Base-by-base conservation (phyloP, 2,329 filamentous ascomycete genomes). In the Diaporthe amygdali region DNA sequence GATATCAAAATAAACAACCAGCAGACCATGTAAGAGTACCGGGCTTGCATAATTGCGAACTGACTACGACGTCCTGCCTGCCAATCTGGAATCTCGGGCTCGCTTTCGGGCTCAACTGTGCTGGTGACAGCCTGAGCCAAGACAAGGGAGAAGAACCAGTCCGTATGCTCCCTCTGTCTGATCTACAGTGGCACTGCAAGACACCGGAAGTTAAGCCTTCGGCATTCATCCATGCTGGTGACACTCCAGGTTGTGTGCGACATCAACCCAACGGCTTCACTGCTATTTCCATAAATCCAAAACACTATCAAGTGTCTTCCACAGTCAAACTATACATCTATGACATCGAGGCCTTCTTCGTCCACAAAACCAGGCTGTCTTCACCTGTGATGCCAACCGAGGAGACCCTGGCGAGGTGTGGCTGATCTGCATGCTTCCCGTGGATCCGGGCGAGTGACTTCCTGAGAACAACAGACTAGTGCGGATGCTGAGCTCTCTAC, bases 151-250 rank as follows among this genome's bases (percentile, higher is more conserved):
- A 22, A 20, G 41, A 41, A 47, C 47, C 59, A 63, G 25, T 9
- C 20, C 56, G 41, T 47, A 34, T 14, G 27, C 34, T 67, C 49
- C 20, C 37, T 55, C 32, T 25, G 27, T 55, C 51, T 55, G 66
- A 56, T 56, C 66, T 68, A 27, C 51, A n/a, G 41, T 68, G 20
- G 27, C 41, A 63, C 27, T 64, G 66, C 66, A 56, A 68, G 39
- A 68, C 47, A 47, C 39, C 39, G 49, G 37, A 55, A 25, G 12
- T 47, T 51, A 68, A 56, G 66, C 66, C 49, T 54, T 55, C 51
- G n/a, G n/a, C n/a, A n/a, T n/a, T n/a, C n/a, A n/a, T n/a, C n/a
- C 30, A 47, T 34, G 41, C 59, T 63, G 59, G 30, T 64, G 44
- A 44, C 59, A 44, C 44, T 37, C 10, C 37, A 39, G 37, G 15